Evolutionary conservation across 352 stramenopile species (phyloP).

Genomic region (Globisporangium nunn): DNA sequence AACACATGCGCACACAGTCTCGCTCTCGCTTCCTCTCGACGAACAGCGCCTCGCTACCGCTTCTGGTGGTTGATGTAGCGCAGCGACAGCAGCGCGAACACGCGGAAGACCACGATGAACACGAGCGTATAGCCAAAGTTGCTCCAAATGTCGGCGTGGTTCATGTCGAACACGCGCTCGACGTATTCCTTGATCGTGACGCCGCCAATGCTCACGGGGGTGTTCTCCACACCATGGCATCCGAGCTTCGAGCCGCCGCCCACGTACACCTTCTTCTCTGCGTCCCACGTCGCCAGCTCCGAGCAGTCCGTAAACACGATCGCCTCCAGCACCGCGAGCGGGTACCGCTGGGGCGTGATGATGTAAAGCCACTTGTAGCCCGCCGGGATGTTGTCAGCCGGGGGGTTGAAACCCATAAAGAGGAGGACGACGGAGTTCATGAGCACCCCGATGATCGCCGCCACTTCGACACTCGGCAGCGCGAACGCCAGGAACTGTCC

Average conservation of each 20-base stretch:
- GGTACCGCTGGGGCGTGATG: conserved; percentile 27
- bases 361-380: conserved; percentile 41
- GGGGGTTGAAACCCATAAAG: conserved; percentile 38
- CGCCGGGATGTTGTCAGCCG: conserved; percentile 20
- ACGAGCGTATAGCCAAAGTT: conserved; percentile 19
- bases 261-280: no score
- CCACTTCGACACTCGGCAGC: conserved; percentile 25
- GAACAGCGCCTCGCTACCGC: not conserved
- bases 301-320: conserved; percentile 37
- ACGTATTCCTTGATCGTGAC: conserved; percentile 28
- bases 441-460: conserved; percentile 15
- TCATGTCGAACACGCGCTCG: conserved; percentile 26
- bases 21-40: not conserved
- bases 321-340: conserved; percentile 26
- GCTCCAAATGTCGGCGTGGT: conserved; percentile 9
- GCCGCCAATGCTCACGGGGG: conserved; percentile 5
- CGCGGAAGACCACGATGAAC: conserved; percentile 34
- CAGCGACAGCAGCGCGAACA: conserved; percentile 30
- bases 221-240: not conserved
- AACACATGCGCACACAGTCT: no score
- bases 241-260: conserved; percentile 10
- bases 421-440: conserved; percentile 8
- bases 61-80: conserved; percentile 28
- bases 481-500: conserved; percentile 58
- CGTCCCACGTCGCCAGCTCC: conserved; percentile 16